phyloP scores from a whole-genome alignment of 768 basidiomycete genomes.

The Calocybe cyanea region DNA sequence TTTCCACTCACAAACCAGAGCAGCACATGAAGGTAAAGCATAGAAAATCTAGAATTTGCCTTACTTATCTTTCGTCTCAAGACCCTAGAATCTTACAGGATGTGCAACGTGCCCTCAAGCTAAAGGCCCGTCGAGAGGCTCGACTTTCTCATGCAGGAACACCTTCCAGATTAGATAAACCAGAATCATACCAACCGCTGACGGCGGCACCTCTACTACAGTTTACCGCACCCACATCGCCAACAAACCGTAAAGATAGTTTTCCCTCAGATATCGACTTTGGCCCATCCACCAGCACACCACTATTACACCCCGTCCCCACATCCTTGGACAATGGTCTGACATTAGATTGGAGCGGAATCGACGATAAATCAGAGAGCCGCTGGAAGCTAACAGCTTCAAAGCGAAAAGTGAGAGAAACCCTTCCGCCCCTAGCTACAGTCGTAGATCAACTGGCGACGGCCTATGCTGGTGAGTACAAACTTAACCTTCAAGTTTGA shows the following conservation, averaged over 20 bases:
- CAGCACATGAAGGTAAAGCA: slow-evolving; percentile 72
- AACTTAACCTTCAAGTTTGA: not conserved
- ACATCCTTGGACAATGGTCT: slow-evolving; percentile 64
- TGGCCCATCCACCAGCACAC: slow-evolving; percentile 54
- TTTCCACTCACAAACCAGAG: slow-evolving; percentile 10
- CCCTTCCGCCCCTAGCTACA: slow-evolving; percentile 34
- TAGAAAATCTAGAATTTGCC: not conserved
- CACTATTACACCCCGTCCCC: slow-evolving; percentile 58
- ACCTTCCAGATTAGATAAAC: slow-evolving; percentile 12
- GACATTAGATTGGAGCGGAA: slow-evolving; percentile 74
- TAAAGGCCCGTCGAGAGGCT: slow-evolving; percentile 74
- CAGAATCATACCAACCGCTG: slow-evolving; percentile 17
- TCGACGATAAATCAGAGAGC: slow-evolving; percentile 51
- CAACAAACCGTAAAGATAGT: slow-evolving; percentile 24
- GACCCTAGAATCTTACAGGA: slow-evolving; percentile 81
- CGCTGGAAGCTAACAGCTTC: slow-evolving; percentile 58
- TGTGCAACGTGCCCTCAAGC: slow-evolving; percentile 68
- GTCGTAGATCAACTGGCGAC: slow-evolving; percentile 59
- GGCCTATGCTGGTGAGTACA: slow-evolving; percentile 48
- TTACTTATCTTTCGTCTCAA: slow-evolving; percentile 23
- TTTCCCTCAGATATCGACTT: slow-evolving; percentile 59
- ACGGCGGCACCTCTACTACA: slow-evolving; percentile 28
- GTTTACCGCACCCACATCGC: slow-evolving; percentile 23
- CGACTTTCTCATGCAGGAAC: slow-evolving; percentile 36
- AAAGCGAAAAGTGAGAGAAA: slow-evolving; percentile 58